Conservation (phyloP, 2,329 filamentous ascomycete genomes). For the Fusarium torreyae region DNA sequence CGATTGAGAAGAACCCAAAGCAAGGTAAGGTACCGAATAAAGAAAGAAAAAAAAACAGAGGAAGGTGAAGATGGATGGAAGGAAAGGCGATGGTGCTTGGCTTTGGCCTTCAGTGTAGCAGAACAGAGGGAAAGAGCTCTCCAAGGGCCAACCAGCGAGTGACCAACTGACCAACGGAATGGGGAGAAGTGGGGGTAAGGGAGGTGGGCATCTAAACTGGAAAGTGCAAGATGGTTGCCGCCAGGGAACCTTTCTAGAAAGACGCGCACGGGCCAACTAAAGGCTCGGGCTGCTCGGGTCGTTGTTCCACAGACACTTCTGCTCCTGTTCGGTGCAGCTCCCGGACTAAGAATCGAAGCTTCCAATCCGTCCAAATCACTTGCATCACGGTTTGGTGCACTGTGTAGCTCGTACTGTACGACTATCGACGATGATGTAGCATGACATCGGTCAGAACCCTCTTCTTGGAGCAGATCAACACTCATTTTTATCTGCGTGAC, state of each 20-base stretch:
- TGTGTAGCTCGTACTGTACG: constrained; percentile 18
- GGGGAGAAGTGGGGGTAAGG: constrained; percentile 41
- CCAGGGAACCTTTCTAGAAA: constrained; percentile 53
- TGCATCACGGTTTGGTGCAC: constrained; percentile 1
- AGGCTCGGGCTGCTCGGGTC: constrained; percentile 39
- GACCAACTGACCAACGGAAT: constrained; percentile 39
- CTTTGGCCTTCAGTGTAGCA: constrained; percentile 16
- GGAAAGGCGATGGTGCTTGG: constrained; percentile 20
- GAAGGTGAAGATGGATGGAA: constrained; percentile 14
- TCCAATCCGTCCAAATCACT: neutral
- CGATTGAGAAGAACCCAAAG: neutral
- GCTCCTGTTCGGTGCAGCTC: constrained; percentile 50
- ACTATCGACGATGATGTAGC: constrained; percentile 3
- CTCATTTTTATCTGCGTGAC: constrained; percentile 1
- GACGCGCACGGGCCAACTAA: constrained; percentile 39
- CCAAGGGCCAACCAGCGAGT: constrained; percentile 11
- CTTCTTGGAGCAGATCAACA: constrained; percentile 17
- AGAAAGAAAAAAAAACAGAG: constrained; percentile 16
- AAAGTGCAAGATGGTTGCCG: constrained; percentile 43
- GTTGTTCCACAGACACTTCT: constrained; percentile 49
- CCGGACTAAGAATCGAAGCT: constrained; percentile 40
- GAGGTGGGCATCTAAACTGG: constrained; percentile 34
- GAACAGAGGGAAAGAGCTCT: constrained; percentile 30
- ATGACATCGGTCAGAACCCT: constrained; percentile 13
- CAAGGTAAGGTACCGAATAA: constrained; percentile 1